Percentiles rank a stretch among this genome's conserved stretches.
Evolutionary conservation across 768 basidiomycete genomes (phyloP).

Genomic region (Ramaria rubella): DNA sequence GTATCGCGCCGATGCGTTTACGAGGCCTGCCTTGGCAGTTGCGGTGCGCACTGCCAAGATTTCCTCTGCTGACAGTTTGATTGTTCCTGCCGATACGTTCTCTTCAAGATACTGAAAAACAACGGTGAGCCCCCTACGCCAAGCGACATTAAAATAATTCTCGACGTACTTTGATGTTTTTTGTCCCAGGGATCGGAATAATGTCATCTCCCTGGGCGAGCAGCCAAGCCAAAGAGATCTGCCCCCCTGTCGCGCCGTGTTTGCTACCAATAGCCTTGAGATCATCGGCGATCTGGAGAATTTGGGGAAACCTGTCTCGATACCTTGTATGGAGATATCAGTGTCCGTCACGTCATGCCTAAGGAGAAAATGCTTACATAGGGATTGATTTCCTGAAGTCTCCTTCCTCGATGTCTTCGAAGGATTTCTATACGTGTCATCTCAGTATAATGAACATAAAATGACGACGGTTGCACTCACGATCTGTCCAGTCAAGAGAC

Average conservation of each 20-base stretch:
- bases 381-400: constrained; percentile 34
- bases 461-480: constrained; percentile 23
- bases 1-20: constrained; percentile 1
- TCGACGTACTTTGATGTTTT: constrained; percentile 22
- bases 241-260: constrained; percentile 37
- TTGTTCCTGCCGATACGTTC: constrained; percentile 32
- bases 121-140: background rate
- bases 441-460: background rate
- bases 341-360: background rate
- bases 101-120: constrained; percentile 37
- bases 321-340: constrained; percentile 21
- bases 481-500: constrained; percentile 42
- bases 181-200: constrained; percentile 44
- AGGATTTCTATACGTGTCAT: constrained; percentile 31
- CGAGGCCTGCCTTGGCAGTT: constrained; percentile 21
- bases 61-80: constrained; percentile 33
- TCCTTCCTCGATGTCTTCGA: constrained; percentile 33
- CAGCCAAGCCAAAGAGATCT: constrained; percentile 45
- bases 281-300: constrained; percentile 33
- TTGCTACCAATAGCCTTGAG: constrained; percentile 31
- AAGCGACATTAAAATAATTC: background rate
- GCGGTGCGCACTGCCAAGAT: constrained; percentile 31
- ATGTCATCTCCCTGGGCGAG: constrained; percentile 41
- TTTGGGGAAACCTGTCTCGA: constrained; percentile 39
- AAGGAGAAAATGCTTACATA: constrained; percentile 18